phyloP scores from a whole-genome alignment of 768 basidiomycete genomes.

The Leccinellum albellum region DNA sequence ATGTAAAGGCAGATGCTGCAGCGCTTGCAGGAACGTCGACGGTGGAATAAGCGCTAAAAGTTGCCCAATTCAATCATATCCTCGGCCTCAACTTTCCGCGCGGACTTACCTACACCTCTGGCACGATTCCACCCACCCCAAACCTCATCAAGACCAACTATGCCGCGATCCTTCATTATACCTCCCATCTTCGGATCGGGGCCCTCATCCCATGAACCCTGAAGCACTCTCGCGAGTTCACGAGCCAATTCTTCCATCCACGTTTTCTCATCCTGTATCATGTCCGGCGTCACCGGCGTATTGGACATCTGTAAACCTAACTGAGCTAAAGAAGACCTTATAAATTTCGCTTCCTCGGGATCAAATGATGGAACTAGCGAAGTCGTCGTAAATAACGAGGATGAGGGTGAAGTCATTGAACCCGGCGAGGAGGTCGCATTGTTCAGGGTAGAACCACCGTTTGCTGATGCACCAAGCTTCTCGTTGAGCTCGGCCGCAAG shows the following conservation, averaged over 20 bases:
- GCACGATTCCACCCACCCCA: constrained; percentile 97
- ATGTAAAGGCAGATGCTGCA: constrained; percentile 61
- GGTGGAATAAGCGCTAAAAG: constrained; percentile 84
- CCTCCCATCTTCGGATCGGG: constrained; percentile 36
- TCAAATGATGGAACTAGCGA: constrained; percentile 45
- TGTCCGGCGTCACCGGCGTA: constrained; percentile 82
- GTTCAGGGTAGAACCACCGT: constrained; percentile 2
- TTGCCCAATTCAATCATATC: neutral
- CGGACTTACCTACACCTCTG: constrained; percentile 69
- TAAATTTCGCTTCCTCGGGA: constrained; percentile 82
- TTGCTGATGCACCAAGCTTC: constrained; percentile 53
- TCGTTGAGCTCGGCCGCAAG: constrained; percentile 87
- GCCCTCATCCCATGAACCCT: constrained; percentile 33
- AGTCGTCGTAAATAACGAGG: constrained; percentile 23
- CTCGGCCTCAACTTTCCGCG: neutral
- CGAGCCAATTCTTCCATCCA: constrained; percentile 80
- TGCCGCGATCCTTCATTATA: constrained; percentile 74
- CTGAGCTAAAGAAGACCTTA: constrained; percentile 85
- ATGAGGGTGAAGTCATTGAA: constrained; percentile 19
- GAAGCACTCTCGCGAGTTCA: constrained; percentile 76
- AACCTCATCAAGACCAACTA: constrained; percentile 86
- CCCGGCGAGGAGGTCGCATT: constrained; percentile 10
- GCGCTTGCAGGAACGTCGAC: constrained; percentile 71
- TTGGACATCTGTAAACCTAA: constrained; percentile 78
- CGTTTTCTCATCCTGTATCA: constrained; percentile 74